phyloP scores from a whole-genome alignment of 331 rosid species.

The Saraca asoca region DNA sequence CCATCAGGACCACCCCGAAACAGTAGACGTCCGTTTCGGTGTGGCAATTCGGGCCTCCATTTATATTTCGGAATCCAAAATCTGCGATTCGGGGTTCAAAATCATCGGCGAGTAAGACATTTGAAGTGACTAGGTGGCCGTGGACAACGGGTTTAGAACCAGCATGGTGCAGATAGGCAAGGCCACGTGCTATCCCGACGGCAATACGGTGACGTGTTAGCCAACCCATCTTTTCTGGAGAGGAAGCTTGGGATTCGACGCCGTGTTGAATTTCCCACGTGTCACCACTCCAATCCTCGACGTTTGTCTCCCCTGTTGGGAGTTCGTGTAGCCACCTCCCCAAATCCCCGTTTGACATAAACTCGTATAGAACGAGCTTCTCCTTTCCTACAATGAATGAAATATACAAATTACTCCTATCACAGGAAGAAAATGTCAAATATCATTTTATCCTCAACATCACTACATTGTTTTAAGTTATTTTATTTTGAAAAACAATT shows the following conservation, averaged over 20 bases:
- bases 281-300: constrained; percentile 92
- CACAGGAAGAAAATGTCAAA: background rate
- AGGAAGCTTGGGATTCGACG: constrained; percentile 34
- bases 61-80: constrained; percentile 55
- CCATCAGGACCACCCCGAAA: constrained; percentile 95
- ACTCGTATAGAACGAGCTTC: constrained; percentile 79
- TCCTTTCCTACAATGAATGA: constrained; percentile 57
- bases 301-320: constrained; percentile 84
- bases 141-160: constrained; percentile 82
- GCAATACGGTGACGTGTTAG: constrained; percentile 87
- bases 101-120: constrained; percentile 59
- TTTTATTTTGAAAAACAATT: too few species aligned
- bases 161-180: constrained; percentile 98
- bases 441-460: too few species aligned
- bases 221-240: constrained; percentile 74
- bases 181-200: constrained; percentile 86
- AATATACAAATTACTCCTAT: background rate
- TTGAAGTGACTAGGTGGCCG: constrained; percentile 79
- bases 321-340: constrained; percentile 91
- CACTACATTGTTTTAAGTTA: too few species aligned
- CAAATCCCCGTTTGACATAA: constrained; percentile 91
- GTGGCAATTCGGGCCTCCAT: constrained; percentile 35
- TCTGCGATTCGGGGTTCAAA: constrained; percentile 80
- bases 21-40: constrained; percentile 86
- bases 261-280: constrained; percentile 76